Evolutionary conservation across 1,139 yeast species (phyloP).

Genomic region (Yamadazyma dendronema): DNA sequence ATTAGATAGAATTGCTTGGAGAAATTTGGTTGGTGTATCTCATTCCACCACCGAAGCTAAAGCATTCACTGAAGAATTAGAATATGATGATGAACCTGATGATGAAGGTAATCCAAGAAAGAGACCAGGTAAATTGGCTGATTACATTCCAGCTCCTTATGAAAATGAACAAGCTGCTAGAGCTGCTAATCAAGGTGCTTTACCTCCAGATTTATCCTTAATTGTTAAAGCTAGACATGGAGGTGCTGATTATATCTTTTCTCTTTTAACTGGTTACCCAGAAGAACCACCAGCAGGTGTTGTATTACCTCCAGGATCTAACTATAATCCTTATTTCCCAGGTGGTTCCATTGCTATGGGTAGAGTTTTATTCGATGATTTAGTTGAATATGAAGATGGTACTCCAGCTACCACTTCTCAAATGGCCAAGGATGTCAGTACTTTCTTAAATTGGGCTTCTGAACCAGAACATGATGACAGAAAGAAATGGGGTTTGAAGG

Average conservation of each 20-base stretch:
- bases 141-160: conserved; percentile 92
- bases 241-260: conserved; percentile 91
- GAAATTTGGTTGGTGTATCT: conserved; percentile 95
- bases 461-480: conserved; percentile 99
- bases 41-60: conserved; percentile 90
- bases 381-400: conserved; percentile 98
- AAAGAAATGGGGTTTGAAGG: conserved; percentile 96
- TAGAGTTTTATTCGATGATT: conserved; percentile 93
- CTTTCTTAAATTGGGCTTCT: conserved; percentile 96
- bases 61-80: conserved; percentile 93
- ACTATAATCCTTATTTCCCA: conserved; percentile 99
- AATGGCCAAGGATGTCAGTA: conserved; percentile 97
- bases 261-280: conserved; percentile 96
- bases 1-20: conserved; percentile 96
- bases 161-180: conserved; percentile 98
- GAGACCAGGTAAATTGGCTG: conserved; percentile 98
- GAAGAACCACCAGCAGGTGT: conserved; percentile 99
- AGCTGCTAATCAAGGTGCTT: conserved; percentile 99
- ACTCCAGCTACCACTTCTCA: conserved; percentile 98
- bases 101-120: conserved; percentile 98
- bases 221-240: conserved; percentile 99
- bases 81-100: conserved; percentile 98
- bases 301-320: conserved; percentile 83
- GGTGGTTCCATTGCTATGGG: conserved; percentile 99
- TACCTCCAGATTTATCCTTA: conserved; percentile 96